Evolutionary conservation across 768 basidiomycete genomes (phyloP).

Genomic region (Termitomyces titanicus): DNA sequence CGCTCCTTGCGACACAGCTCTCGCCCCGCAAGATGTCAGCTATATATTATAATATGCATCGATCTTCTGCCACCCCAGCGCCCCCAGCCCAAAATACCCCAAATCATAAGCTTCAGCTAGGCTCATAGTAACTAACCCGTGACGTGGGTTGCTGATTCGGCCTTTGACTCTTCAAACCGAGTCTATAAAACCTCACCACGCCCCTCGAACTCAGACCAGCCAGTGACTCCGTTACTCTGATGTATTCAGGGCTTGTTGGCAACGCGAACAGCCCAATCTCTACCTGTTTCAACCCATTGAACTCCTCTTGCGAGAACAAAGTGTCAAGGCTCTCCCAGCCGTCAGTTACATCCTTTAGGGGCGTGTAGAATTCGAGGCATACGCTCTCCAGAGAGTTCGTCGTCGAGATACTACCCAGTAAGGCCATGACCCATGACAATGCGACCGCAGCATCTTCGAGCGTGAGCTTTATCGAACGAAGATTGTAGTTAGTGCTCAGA

Average conservation of each 20-base stretch:
- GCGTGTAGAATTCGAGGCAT: conserved; percentile 38
- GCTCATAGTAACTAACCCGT: conserved; percentile 31
- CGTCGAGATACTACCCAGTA: conserved; percentile 27
- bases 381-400: conserved; percentile 26
- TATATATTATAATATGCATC: not conserved
- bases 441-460: conserved; percentile 36
- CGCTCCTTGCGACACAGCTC: not conserved
- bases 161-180: conserved; percentile 37
- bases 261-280: conserved; percentile 40
- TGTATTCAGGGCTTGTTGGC: conserved; percentile 28
- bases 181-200: conserved; percentile 33
- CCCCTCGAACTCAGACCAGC: conserved; percentile 24
- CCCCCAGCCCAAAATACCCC: not conserved
- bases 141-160: conserved; percentile 34
- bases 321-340: conserved; percentile 32
- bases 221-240: conserved; percentile 28
- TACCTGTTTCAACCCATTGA: conserved; percentile 27
- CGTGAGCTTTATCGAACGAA: conserved; percentile 37
- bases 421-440: conserved; percentile 32
- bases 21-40: not conserved
- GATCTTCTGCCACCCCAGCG: not conserved
- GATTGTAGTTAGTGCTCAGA: conserved; percentile 28
- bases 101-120: not conserved
- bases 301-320: conserved; percentile 27
- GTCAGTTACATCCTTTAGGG: conserved; percentile 30